Base-by-base conservation (phyloP, 805 yeast genomes). In the Starmerella potacharoeniae region DNA sequence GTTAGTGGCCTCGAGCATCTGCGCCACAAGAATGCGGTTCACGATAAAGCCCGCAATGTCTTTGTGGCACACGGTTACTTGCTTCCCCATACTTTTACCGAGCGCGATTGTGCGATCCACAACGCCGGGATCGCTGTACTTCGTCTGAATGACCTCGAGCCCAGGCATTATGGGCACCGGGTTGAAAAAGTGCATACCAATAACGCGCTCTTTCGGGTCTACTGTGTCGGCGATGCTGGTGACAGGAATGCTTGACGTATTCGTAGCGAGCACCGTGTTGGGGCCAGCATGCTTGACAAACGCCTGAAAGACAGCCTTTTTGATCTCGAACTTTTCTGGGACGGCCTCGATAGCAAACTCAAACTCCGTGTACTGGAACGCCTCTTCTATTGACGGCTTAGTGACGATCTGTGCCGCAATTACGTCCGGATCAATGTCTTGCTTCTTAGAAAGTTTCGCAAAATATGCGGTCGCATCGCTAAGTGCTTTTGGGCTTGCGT, bases 111-210 rank as follows among this genome's bases (percentile, higher is more conserved):
- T 66, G 14, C 61, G 44, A 13, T 56, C 64, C 17, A 68, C 55
- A 1, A 72, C 69, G 33, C 60, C 66, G 29, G 58, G 59, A 22
- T 69, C 58, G 9, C 76, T 73, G 62, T 73, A 75, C 54, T 71
- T 57, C 10, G 74, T 75, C 4, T 64, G 56, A 52, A 72, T 72
- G 55, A 72, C 64, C 63, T 72, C 76, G 8, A 72, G 73, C 28
- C 76, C 76, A 22, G 64, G 65, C 64, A 72, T 74, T n/a, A 69
- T 72, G 1, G 75, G 75, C 11, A 73, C 76, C 13, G 76, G 76
- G 62, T 72, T 72, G 74, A 72, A 72, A 57, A 72, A 73, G 58
- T 72, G 76, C 39, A 71, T 68, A n/a, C 73, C 71, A 33, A 72
- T 64, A 16, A 73, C 74, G 7, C 75, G 66, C 53, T 71, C 74